phyloP scores from a whole-genome alignment of 805 yeast genomes.

The Candida golubevii region DNA sequence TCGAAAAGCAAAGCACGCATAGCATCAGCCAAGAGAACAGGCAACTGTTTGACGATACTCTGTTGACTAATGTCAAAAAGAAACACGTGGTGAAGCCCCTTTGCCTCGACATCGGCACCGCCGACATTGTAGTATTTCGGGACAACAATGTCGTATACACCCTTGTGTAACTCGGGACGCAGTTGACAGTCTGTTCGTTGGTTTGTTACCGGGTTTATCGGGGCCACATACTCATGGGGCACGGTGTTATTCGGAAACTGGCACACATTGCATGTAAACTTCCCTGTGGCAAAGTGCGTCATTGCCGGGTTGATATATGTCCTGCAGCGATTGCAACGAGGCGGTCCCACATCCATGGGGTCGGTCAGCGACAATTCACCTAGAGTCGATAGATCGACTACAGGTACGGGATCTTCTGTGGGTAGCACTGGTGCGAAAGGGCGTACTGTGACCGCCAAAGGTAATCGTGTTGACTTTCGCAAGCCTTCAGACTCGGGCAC shows the following conservation, averaged over 20 bases:
- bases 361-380: conserved; percentile 24
- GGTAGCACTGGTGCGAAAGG: conserved; percentile 71
- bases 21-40: conserved; percentile 64
- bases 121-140: conserved; percentile 65
- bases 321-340: conserved; percentile 89
- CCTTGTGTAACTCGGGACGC: conserved; percentile 74
- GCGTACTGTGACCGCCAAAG: conserved; percentile 73
- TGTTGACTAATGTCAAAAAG: conserved; percentile 65
- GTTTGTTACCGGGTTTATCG: conserved; percentile 53
- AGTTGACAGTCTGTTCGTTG: conserved; percentile 57
- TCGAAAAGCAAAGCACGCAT: conserved; percentile 53
- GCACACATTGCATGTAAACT: conserved; percentile 83
- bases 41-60: conserved; percentile 55
- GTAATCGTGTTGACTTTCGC: conserved; percentile 66
- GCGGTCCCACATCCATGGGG: conserved; percentile 53
- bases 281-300: conserved; percentile 57
- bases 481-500: conserved; percentile 73
- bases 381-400: conserved; percentile 52
- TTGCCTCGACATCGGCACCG: conserved; percentile 26
- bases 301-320: conserved; percentile 84
- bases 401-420: conserved; percentile 58
- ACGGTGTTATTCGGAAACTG: conserved; percentile 62
- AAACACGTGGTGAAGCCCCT: conserved; percentile 64
- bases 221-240: conserved; percentile 62
- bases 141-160: conserved; percentile 81